Evolutionary conservation across 805 yeast genomes (phyloP), one percentile per base, ranked within the genome.

Genomic region (Candida alai): DNA sequence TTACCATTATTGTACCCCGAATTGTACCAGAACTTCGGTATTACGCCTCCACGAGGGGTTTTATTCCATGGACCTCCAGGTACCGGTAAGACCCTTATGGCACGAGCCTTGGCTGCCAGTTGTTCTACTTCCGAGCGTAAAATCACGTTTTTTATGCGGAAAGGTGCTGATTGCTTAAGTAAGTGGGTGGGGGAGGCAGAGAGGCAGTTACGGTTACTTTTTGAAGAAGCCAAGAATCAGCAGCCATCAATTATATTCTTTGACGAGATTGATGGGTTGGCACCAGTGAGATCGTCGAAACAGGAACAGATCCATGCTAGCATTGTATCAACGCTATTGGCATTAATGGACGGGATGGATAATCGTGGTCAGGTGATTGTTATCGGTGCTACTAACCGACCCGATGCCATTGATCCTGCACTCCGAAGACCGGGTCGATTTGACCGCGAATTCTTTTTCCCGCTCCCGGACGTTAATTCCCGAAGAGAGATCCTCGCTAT

Each of bases 181-280:
- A 93, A 93, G 63, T 93, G 98, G 98, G 97, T 93, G 3, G 98
- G 98, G 50, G 98, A 93, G 59, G 97, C 97, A 5, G 98, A 93
- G 60, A 73, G 98, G 45, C 97, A 93, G 56, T 66, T 93, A 41
- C 67, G 98, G 40, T 65, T 90, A 27, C 62, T 93, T 37, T 93
- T 93, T 56, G 97, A 93, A 61, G 97, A 93, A 59, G 98, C 98
- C 1, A 84, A 83, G 48, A 87, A 85, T 44, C 89, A 88, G 47
- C 98, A 93, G 60, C 98, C 98, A 2, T 77, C 95, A 6, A 90
- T 93, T 37, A 93, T 93, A 11, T 93, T 93, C 58, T 93, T 93
- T 53, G 98, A 93, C 64, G 98, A 93, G 66, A 90, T 93, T 41
- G 98, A 93, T 61, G 98, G 98, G 28, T 67, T 93, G 45, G 98